These are phyloP conservation scores for Drechslera avenae DNA, from an alignment of 2,329 filamentous ascomycete genomes.

Conservation along the genomic window DNA sequence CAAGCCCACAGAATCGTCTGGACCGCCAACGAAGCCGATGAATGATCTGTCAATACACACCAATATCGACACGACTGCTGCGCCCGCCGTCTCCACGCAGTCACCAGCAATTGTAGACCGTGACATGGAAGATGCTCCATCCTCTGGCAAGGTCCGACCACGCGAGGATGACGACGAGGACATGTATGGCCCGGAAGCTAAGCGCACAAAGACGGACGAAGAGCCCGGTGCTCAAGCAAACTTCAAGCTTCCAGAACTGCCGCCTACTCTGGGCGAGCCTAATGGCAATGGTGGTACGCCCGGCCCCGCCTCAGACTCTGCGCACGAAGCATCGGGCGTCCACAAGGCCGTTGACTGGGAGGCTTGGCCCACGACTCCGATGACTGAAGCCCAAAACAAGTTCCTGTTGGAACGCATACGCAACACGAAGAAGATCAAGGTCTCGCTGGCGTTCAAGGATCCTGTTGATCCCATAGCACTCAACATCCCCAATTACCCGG, in stretches of 20 bases:
- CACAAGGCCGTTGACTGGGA: conserved; percentile 43
- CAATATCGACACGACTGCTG: conserved; percentile 17
- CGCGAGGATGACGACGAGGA: conserved; percentile 64
- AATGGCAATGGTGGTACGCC: conserved; percentile 28
- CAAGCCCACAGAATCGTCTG: conserved; percentile 17
- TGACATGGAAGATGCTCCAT: conserved; percentile 48
- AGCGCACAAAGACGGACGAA: conserved; percentile 75
- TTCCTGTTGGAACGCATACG: conserved; percentile 70
- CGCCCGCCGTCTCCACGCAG: conserved; percentile 22
- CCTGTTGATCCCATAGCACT: conserved; percentile 80
- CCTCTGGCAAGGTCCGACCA: conserved; percentile 63
- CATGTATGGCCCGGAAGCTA: conserved; percentile 65
- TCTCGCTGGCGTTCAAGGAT: conserved; percentile 73
- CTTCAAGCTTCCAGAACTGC: conserved; percentile 53
- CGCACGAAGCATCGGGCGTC: conserved; percentile 38
- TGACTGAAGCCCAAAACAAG: conserved; percentile 63
- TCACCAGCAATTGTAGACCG: conserved; percentile 37
- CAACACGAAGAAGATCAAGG: conserved; percentile 84
- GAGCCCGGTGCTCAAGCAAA: conserved; percentile 40
- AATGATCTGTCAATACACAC: conserved; percentile 40
- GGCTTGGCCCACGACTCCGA: conserved; percentile 39
- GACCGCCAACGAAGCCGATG: conserved; percentile 42
- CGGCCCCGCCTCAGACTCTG: conserved; percentile 31
- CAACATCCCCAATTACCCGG: conserved; percentile 74
- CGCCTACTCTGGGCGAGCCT: conserved; percentile 37